Base-by-base conservation (phyloP, 371 early-diverging fungal genomes). In the Mucor piriformis region DNA sequence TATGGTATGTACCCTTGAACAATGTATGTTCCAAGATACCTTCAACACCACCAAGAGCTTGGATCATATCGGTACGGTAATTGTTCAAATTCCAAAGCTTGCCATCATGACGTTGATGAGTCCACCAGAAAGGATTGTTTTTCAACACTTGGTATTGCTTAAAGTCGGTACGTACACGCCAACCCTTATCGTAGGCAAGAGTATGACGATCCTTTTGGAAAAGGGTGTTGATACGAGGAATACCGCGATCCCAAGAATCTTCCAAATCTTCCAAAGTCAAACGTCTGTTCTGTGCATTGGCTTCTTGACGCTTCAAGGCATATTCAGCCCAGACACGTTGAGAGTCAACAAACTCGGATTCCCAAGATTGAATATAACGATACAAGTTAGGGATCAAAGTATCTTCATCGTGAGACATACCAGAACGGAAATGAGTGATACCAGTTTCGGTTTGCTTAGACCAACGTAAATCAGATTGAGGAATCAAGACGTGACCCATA, bases 321-420 rank as follows among this genome's bases (percentile, higher is more conserved):
- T 97, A 99, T 75, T 99, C 99, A 43, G 97, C 95, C 98, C 98
- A 98, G 2, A 97, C 98, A 60, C 99, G 92, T 74, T 97, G 97
- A 24, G 97, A 96, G 67, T 99, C 99, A 62, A 95, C 87, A 64
- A 99, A 97, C 76, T 99, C 99, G 47, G 94, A 94, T 73, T 96
- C 95, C 99, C 99, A 99, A 3, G 98, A 97, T 71, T 93, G 94
- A 46, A 99, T 89, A 79, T 99, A 99, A 58, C 98, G 89, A 80
- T 93, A 95, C 83, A 99, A 73, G 79, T 95, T 98, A 56, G 99
- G 99, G 65, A 99, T 96, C 61, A 96, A 81, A 64, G 95, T 93
- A 67, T 95, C 96, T 73, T 95, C 96, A 53, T 95, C 98, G 59
- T 98, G 98, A 49, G 92, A 90, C 97, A 99, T 96, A 72, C 99